Conservation (phyloP, 139 green algal genomes). For the Closterium sp. region DNA sequence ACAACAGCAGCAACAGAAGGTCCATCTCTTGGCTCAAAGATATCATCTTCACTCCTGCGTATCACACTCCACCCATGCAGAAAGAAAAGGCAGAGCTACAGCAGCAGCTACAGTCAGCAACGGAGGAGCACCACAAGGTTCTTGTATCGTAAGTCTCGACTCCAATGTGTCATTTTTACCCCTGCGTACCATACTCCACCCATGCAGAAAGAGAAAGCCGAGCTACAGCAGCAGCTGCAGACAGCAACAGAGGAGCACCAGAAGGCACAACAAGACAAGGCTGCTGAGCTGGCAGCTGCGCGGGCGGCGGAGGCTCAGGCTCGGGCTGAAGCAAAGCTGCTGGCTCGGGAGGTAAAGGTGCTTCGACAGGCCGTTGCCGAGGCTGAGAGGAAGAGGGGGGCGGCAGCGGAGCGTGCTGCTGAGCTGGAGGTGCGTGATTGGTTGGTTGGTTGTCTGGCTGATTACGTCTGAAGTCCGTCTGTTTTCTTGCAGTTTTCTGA, state of each 20-base stretch:
- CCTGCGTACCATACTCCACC: too few relatives aligned
- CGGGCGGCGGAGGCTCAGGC: background rate
- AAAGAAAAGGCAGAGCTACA: background rate
- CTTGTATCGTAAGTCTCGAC: too few relatives aligned
- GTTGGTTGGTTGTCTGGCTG: too few relatives aligned
- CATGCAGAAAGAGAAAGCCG: background rate
- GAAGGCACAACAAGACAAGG: background rate
- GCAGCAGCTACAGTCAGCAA: background rate
- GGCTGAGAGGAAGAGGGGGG: background rate
- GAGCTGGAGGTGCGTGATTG: background rate
- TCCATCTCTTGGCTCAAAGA: too few relatives aligned
- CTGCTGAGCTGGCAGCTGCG: background rate
- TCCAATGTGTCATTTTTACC: too few relatives aligned
- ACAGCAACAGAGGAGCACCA: background rate
- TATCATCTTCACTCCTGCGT: too few relatives aligned
- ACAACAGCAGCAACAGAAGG: background rate
- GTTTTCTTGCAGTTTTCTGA: too few relatives aligned
- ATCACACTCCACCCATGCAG: too few relatives aligned
- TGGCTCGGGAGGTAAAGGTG: background rate
- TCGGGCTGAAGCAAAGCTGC: background rate
- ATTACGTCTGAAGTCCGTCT: too few relatives aligned
- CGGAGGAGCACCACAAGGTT: too few relatives aligned
- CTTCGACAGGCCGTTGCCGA: background rate
- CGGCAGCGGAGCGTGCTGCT: background rate
- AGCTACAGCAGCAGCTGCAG: background rate